Base-by-base conservation (phyloP, 2,329 filamentous ascomycete genomes). In the Alternaria gansuensis region DNA sequence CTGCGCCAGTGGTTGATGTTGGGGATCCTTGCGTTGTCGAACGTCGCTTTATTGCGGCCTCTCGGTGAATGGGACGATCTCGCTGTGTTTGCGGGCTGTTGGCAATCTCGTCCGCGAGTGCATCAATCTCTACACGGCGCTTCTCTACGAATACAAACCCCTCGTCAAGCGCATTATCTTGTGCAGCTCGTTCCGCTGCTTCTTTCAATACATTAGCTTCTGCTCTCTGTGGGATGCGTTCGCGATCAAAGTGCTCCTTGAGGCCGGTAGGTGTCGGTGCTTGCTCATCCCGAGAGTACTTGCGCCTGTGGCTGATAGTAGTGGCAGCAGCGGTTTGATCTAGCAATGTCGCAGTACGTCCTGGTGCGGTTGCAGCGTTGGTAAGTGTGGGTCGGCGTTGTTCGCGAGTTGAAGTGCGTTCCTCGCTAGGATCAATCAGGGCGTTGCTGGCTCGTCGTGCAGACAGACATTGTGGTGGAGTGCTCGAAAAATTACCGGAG, bases 61-160 rank as follows among this genome's bases (percentile, higher is more conserved):
- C 80, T 62, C 88, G 85, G 40, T 85, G 82, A 29, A 80, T 74
- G 24, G 77, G 73, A 23, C 76, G 75, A 34, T 82, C 77, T 64
- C 84, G 76, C 59, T 83, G 75, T 24, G 70, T 70, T 49, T 88
- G 88, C 46, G 91, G 90, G 71, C 91, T 94, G 51, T 93, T 90
- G 43, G 92, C 93, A 73, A 99, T 82, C 78, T 98, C 94, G 77
- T 99, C 95, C 23, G 95, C 95, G 71, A 99, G 90, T 3, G 95
- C 95, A 76, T 99, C 98, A 50, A 99, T 94, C 77, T 98, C 94
- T 10, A 99, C 93, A 21, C 93, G 90, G 65, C 90, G 88, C 81
- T 97, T 97, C 80, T 99, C 95, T 11, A 99, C 92, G 26, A 98
- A 84, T 21, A 99, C 94, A 70, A 98, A 99, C 66, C 98, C 95